These are phyloP conservation scores for Volvox africanus DNA, from an alignment of 139 green algal genomes.

Conservation along the genomic window DNA sequence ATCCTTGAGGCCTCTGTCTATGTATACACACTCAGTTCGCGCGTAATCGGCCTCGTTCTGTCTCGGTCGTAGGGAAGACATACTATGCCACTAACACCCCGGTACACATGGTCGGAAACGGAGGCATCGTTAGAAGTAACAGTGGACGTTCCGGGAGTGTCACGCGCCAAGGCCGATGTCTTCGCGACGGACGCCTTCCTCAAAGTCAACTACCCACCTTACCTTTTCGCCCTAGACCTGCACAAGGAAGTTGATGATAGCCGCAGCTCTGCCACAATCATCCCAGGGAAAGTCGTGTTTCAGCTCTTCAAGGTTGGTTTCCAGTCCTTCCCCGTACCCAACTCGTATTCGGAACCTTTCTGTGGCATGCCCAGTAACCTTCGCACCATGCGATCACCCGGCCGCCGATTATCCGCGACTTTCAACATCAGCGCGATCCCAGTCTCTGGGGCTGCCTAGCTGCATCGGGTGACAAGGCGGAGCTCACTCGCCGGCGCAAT, in stretches of 20 bases:
- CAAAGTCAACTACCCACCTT: constrained; percentile 75
- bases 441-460: constrained; percentile 63
- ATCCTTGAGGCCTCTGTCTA: too few relatives aligned
- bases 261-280: constrained; percentile 59
- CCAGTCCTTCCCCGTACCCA: background rate
- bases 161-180: constrained; percentile 63
- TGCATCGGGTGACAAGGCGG: constrained; percentile 51
- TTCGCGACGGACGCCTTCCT: constrained; percentile 71
- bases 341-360: too few relatives aligned
- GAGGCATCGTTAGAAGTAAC: constrained; percentile 57
- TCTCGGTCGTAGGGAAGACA: background rate
- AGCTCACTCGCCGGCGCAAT: constrained; percentile 54
- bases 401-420: background rate
- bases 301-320: constrained; percentile 61
- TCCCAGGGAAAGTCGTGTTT: constrained; percentile 33
- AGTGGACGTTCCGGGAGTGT: constrained; percentile 64
- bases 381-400: background rate
- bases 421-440: constrained; percentile 46
- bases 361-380: background rate
- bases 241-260: constrained; percentile 62
- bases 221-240: constrained; percentile 79
- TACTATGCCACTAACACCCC: constrained; percentile 70
- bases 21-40: too few relatives aligned
- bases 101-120: constrained; percentile 70
- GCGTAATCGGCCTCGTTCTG: too few relatives aligned